Evolutionary conservation across 495 filamentous ascomycete genomes (phyloP).

Genomic region (Penicillium cosmopolitanum): DNA sequence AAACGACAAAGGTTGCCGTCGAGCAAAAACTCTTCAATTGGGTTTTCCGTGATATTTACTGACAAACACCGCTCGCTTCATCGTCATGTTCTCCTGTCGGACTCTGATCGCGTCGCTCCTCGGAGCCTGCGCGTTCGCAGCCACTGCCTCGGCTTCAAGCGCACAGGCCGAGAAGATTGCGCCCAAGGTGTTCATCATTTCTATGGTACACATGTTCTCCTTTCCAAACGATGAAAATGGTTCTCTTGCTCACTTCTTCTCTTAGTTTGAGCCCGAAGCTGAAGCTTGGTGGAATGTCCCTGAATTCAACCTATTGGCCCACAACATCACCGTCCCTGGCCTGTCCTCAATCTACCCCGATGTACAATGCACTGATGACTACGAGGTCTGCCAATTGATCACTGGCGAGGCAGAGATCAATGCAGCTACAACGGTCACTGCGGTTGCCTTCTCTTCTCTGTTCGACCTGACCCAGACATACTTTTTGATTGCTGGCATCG

Average conservation of each 20-base stretch:
- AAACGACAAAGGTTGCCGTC: not conserved
- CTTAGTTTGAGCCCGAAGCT: constrained; percentile 68
- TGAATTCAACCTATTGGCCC: constrained; percentile 61
- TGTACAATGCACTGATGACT: constrained; percentile 62
- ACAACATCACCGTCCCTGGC: constrained; percentile 69
- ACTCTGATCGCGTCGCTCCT: constrained; percentile 24
- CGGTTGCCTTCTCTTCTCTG: constrained; percentile 59
- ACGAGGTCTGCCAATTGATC: constrained; percentile 64
- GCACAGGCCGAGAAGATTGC: constrained; percentile 40
- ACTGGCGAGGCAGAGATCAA: constrained; percentile 72
- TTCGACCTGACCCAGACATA: constrained; percentile 72
- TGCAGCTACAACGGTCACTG: constrained; percentile 63
- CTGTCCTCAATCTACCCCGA: constrained; percentile 67
- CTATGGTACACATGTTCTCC: constrained; percentile 55
- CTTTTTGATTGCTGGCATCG: constrained; percentile 73
- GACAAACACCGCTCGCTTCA: not conserved
- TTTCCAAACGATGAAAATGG: not conserved
- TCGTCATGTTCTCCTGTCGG: constrained; percentile 19
- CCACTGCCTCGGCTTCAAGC: constrained; percentile 10
- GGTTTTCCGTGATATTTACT: not conserved
- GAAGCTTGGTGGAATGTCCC: constrained; percentile 67
- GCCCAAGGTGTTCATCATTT: constrained; percentile 72
- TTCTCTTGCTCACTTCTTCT: not conserved
- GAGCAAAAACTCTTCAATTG: not conserved
- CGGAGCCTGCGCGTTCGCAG: constrained; percentile 15